Conservation (phyloP, 179 eudicot species). For the Spinacia oleracea region DNA sequence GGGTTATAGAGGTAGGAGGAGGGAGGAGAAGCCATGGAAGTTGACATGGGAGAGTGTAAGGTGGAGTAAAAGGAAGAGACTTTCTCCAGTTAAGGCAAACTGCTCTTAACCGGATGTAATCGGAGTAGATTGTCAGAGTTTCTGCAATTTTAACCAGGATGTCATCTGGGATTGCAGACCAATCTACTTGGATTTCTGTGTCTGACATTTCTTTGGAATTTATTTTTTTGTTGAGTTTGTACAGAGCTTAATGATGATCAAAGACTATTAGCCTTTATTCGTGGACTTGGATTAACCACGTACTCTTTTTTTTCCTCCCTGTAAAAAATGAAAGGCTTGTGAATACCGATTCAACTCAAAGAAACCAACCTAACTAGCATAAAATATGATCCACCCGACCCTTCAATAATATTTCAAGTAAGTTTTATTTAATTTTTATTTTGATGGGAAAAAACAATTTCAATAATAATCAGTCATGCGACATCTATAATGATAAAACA, state of each 20-base stretch:
- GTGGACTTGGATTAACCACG: no score
- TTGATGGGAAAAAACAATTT: no score
- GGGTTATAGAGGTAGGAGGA: constrained; percentile 14
- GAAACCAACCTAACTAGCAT: no score
- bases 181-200: constrained; percentile 22
- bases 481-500: no score
- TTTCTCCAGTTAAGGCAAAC: constrained; percentile 52
- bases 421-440: no score
- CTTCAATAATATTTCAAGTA: no score
- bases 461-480: no score
- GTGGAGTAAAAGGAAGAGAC: constrained; percentile 31
- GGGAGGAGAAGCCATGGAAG: constrained; percentile 85
- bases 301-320: no score
- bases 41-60: constrained; percentile 40
- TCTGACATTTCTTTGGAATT: neutral
- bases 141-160: constrained; percentile 41
- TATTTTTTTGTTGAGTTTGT: neutral
- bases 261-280: no score
- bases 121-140: constrained; percentile 36
- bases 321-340: no score
- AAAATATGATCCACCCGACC: no score
- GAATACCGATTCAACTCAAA: no score
- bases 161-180: constrained; percentile 65
- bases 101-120: constrained; percentile 55
- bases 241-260: neutral